phyloP scores from a whole-genome alignment of 2,329 filamentous ascomycete genomes.

The Cercospora janseana region DNA sequence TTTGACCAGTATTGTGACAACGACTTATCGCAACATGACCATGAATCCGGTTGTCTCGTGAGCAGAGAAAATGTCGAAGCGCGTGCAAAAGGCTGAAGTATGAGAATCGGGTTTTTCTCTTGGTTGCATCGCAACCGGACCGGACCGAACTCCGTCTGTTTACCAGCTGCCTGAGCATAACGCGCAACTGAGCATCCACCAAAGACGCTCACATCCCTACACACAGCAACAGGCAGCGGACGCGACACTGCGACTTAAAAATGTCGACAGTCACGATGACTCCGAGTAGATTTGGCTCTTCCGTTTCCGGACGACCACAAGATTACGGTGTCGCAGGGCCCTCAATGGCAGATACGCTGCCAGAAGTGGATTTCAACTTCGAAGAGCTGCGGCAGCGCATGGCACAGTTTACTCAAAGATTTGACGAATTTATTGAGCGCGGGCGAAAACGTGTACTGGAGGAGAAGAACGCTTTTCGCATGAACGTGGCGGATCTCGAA shows the following conservation, averaged over 20 bases:
- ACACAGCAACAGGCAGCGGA: constrained; percentile 13
- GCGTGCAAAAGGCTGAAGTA: not conserved
- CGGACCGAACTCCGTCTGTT: constrained; percentile 14
- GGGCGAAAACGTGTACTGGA: constrained; percentile 86
- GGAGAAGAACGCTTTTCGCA: constrained; percentile 89
- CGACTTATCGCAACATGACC: too few relatives aligned
- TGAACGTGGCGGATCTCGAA: constrained; percentile 84
- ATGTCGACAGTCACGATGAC: constrained; percentile 36
- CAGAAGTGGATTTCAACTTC: constrained; percentile 91
- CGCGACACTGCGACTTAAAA: not conserved
- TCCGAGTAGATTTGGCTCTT: constrained; percentile 65
- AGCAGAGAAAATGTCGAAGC: not conserved
- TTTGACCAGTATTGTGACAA: too few relatives aligned
- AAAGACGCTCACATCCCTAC: constrained; percentile 3
- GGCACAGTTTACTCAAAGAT: constrained; percentile 84
- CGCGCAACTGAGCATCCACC: not conserved
- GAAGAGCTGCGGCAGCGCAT: constrained; percentile 94
- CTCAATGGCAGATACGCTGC: constrained; percentile 74
- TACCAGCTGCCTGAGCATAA: constrained; percentile 2
- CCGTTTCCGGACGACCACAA: constrained; percentile 62
- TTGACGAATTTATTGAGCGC: constrained; percentile 91
- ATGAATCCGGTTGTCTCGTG: too few relatives aligned
- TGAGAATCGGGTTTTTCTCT: not conserved
- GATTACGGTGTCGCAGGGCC: constrained; percentile 57
- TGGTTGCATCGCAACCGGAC: constrained; percentile 7